These are phyloP conservation scores for Podospora anserina DNA, from an alignment of 495 filamentous ascomycete genomes.

Conservation along the genomic window DNA sequence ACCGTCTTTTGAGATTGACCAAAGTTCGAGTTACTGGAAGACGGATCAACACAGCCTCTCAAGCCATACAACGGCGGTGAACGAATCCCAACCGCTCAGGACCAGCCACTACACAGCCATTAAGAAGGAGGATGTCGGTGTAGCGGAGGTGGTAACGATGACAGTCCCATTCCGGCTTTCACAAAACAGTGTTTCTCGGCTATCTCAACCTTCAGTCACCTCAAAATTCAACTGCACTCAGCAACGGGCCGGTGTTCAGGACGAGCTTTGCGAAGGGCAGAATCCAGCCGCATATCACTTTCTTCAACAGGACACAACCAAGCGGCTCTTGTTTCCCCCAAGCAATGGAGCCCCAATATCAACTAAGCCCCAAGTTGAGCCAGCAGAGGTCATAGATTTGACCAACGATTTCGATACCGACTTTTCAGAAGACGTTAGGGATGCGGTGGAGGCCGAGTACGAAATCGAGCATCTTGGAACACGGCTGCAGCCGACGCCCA, in stretches of 20 bases:
- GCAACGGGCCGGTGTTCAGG: background rate
- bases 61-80: background rate
- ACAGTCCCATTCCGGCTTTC: background rate
- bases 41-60: background rate
- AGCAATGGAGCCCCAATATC: background rate
- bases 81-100: background rate
- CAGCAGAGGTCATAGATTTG: background rate
- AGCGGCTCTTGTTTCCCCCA: background rate
- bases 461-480: background rate
- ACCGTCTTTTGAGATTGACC: background rate
- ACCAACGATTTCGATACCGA: background rate
- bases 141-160: background rate
- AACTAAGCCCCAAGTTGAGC: background rate
- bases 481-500: background rate
- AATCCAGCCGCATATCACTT: no score
- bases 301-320: no score
- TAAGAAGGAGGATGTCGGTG: background rate
- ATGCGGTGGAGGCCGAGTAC: background rate
- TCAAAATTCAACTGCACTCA: background rate
- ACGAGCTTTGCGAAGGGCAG: background rate
- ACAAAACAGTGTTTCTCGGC: background rate
- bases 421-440: background rate
- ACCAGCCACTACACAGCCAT: background rate
- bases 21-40: background rate
- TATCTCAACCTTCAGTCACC: background rate